A percentile compares a stretch with the other conserved stretches of the same genome.
Evolutionary conservation across 202 grass and related monocot species (phyloP).

Genomic region (Carex sylvatica): DNA sequence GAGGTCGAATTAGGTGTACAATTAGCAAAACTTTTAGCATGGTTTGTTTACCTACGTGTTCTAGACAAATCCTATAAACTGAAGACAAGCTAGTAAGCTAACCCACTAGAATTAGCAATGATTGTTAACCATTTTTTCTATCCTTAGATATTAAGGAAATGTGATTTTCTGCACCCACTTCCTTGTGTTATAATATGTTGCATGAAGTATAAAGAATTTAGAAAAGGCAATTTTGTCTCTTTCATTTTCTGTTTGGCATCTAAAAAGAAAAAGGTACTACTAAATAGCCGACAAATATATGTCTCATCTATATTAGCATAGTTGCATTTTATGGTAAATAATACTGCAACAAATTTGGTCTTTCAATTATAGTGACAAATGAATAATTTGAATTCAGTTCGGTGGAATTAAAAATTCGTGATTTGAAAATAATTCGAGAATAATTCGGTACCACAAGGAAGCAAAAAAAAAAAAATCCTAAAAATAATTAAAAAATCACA

Average conservation of each 20-base stretch:
- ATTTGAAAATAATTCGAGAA: too few relatives aligned
- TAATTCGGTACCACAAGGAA: too few relatives aligned
- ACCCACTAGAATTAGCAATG: not conserved
- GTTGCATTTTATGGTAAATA: too few relatives aligned
- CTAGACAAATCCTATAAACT: not conserved
- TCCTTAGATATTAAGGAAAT: slow-evolving; percentile 13
- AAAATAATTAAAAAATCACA: too few relatives aligned
- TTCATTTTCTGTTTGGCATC: not conserved
- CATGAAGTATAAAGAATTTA: not conserved
- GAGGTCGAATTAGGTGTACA: not conserved
- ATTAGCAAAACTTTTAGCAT: not conserved
- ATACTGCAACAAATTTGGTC: not conserved
- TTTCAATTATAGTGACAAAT: not conserved
- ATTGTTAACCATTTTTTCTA: not conserved
- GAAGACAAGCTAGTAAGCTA: not conserved
- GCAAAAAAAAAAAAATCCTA: too few relatives aligned
- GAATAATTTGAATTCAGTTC: too few relatives aligned
- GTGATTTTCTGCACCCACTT: not conserved
- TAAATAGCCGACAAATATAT: not conserved
- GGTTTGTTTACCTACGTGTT: not conserved
- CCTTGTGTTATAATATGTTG: not conserved
- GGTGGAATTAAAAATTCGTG: too few relatives aligned
- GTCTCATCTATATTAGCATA: too few relatives aligned
- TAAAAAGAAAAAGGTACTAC: not conserved
- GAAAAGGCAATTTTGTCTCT: not conserved